Conservation (phyloP, 768 basidiomycete species). For the Arthromyces matolae region DNA sequence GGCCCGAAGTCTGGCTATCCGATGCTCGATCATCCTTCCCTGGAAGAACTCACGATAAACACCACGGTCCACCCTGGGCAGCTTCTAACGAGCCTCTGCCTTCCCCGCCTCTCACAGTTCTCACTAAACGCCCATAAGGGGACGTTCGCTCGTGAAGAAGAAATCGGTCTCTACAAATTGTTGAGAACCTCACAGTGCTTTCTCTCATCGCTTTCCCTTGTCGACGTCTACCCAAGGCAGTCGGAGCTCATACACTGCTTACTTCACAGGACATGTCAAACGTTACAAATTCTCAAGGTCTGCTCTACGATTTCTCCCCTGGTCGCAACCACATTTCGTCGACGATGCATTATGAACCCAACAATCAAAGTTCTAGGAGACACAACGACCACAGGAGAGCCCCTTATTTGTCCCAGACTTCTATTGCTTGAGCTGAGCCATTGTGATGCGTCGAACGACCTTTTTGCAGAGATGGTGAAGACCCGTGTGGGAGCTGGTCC, state of each 20-base stretch:
- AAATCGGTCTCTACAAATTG: background rate
- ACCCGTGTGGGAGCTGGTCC: background rate
- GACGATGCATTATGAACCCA: background rate
- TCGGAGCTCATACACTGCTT: background rate
- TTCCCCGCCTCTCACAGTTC: background rate
- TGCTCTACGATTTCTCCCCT: background rate
- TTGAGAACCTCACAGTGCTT: background rate
- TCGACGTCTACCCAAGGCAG: background rate
- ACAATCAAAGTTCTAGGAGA: background rate
- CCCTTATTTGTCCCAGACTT: background rate
- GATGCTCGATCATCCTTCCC: too few relatives aligned
- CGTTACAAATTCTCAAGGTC: background rate
- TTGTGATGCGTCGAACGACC: background rate
- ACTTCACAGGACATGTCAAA: background rate
- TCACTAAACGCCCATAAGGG: background rate
- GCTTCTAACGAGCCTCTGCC: background rate
- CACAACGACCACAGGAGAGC: background rate
- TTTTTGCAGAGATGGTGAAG: background rate
- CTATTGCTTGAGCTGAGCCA: background rate
- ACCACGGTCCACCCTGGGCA: background rate
- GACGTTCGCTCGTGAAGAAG: background rate
- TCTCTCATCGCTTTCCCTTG: background rate
- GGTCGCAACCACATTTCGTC: background rate
- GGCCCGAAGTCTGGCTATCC: too few relatives aligned
- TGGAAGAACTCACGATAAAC: background rate